Conservation (phyloP, 2,329 filamentous ascomycete genomes). For the Sporothrix schenckii region DNA sequence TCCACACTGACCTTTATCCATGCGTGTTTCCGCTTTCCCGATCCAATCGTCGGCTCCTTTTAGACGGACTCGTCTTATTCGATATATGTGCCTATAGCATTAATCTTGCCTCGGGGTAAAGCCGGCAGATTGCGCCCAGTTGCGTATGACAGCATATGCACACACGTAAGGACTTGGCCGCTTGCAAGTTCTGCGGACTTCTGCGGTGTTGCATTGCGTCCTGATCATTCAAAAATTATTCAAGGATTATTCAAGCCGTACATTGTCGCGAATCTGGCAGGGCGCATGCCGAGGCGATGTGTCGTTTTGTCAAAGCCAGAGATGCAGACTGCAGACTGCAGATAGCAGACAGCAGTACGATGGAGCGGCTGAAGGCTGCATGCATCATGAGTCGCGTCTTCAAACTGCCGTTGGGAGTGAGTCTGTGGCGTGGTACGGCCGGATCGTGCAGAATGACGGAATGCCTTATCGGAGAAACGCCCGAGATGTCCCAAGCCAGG, state of each 20-base stretch:
- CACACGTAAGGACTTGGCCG: not conserved
- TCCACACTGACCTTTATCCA: no score
- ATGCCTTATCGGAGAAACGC: not conserved
- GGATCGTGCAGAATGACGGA: constrained; percentile 9
- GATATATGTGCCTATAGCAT: not conserved
- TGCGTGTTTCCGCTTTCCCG: constrained; percentile 9
- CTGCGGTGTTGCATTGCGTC: not conserved
- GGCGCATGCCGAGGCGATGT: not conserved
- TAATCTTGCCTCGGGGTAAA: constrained; percentile 1
- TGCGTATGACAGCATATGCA: constrained; percentile 2
- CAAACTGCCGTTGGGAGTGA: not conserved
- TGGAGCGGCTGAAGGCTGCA: not conserved
- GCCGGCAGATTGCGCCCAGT: constrained; percentile 15
- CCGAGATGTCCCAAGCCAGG: constrained; percentile 6
- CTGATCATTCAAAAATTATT: not conserved
- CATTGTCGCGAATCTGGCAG: not conserved
- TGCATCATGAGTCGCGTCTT: not conserved
- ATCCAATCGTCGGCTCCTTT: not conserved
- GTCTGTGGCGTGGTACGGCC: not conserved
- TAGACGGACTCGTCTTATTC: not conserved
- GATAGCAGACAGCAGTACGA: not conserved
- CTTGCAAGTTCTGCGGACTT: not conserved
- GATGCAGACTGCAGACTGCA: not conserved
- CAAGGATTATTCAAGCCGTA: not conserved
- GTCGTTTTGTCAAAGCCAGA: not conserved